Evolutionary conservation across 2,329 filamentous ascomycete genomes (phyloP).

Genomic region (Sphaceloma murrayae): DNA sequence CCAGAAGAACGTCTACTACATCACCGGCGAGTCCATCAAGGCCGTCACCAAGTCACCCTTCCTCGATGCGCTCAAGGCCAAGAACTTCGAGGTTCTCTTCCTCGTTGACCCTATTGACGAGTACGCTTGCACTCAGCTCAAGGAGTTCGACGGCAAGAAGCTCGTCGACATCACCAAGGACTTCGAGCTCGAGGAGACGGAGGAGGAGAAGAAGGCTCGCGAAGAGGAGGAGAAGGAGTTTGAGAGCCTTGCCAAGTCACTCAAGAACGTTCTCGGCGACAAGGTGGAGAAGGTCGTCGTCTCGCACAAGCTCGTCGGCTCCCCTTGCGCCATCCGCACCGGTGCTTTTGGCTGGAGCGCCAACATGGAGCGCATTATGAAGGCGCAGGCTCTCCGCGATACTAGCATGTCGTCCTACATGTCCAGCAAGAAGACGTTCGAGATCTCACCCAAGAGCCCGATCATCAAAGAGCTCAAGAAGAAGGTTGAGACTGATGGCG

Average conservation of each 20-base stretch:
- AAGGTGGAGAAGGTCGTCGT: slow-evolving; percentile 99
- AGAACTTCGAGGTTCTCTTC: slow-evolving; percentile 99
- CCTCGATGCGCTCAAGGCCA: slow-evolving; percentile 96
- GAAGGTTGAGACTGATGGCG: slow-evolving; percentile 95
- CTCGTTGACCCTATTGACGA: slow-evolving; percentile 98
- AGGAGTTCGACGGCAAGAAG: slow-evolving; percentile 99
- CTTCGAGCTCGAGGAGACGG: slow-evolving; percentile 99
- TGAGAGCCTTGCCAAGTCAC: slow-evolving; percentile 84
- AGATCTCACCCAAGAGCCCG: slow-evolving; percentile 97
- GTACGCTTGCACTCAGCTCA: slow-evolving; percentile 99
- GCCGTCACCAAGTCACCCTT: slow-evolving; percentile 97
- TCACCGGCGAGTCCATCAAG: slow-evolving; percentile 99
- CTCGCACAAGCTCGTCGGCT: slow-evolving; percentile 88
- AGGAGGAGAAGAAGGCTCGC: slow-evolving; percentile 95
- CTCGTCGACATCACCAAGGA: slow-evolving; percentile 99
- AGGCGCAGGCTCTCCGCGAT: slow-evolving; percentile 98
- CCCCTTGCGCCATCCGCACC: slow-evolving; percentile 97
- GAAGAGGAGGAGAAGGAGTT: slow-evolving; percentile 98
- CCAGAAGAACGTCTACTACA: slow-evolving; percentile 99
- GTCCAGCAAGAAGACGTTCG: slow-evolving; percentile 99
- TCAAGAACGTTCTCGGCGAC: slow-evolving; percentile 98
- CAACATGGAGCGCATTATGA: slow-evolving; percentile 99
- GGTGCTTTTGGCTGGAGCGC: slow-evolving; percentile 99
- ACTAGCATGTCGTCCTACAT: slow-evolving; percentile 99
- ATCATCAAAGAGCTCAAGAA: slow-evolving; percentile 99